These are phyloP conservation scores for Scedosporium apiospermum DNA, from an alignment of 2,329 filamentous ascomycete species.

Conservation along the genomic window DNA sequence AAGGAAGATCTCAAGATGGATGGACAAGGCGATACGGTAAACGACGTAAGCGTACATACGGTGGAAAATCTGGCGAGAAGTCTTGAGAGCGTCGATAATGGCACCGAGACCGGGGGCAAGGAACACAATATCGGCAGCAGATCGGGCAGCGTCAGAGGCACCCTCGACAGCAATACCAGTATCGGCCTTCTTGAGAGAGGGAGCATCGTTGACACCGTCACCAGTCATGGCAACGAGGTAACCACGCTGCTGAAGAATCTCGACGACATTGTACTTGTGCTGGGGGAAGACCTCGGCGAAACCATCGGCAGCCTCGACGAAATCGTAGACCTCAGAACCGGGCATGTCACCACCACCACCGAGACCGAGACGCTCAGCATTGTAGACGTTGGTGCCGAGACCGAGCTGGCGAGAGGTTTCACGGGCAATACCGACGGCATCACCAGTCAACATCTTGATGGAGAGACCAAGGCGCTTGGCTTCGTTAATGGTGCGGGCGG, in stretches of 20 bases:
- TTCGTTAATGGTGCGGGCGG: conserved; percentile 81
- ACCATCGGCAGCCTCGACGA: conserved; percentile 89
- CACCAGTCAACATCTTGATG: conserved; percentile 95
- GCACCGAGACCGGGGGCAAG: conserved; percentile 83
- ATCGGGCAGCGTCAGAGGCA: conserved; percentile 82
- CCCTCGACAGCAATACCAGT: conserved; percentile 93
- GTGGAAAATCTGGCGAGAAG: conserved; percentile 89
- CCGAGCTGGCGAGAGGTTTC: conserved; percentile 87
- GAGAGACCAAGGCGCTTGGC: conserved; percentile 79
- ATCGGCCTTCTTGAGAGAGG: conserved; percentile 90
- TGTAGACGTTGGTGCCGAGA: conserved; percentile 88
- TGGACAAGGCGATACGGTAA: conserved; percentile 85
- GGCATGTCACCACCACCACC: conserved; percentile 88
- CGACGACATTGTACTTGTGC: conserved; percentile 91
- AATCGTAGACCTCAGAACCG: conserved; percentile 88
- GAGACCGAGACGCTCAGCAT: conserved; percentile 84
- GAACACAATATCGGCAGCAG: conserved; percentile 89
- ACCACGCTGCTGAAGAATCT: conserved; percentile 87
- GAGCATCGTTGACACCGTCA: conserved; percentile 91
- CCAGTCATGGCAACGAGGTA: conserved; percentile 94
- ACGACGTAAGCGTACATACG: conserved; percentile 95
- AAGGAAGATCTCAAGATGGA: conserved; percentile 86
- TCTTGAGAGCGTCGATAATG: conserved; percentile 89
- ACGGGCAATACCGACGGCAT: conserved; percentile 85
- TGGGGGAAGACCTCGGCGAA: conserved; percentile 93